Conservation (phyloP, 495 filamentous ascomycete species). For the Evernia prunastri region DNA sequence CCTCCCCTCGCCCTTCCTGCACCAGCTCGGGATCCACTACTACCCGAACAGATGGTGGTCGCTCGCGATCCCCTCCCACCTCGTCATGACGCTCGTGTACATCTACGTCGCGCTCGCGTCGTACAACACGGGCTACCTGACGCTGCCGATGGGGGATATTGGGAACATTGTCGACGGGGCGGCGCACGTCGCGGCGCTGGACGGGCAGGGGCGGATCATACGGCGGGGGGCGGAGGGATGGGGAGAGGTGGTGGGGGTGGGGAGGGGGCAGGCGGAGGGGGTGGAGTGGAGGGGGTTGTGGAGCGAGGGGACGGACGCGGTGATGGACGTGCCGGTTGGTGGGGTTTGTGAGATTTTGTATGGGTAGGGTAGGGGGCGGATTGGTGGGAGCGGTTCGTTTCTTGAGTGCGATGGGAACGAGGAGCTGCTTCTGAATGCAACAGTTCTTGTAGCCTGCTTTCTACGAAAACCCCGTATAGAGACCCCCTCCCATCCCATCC, state of each 20-base stretch:
- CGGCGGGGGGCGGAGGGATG: too few relatives aligned
- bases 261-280: slow-evolving; percentile 59
- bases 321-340: slow-evolving; percentile 93
- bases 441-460: too few relatives aligned
- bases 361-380: too few relatives aligned
- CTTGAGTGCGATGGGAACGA: too few relatives aligned
- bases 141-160: slow-evolving; percentile 67
- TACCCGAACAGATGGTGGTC: slow-evolving; percentile 98
- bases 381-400: too few relatives aligned
- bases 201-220: slow-evolving; percentile 59
- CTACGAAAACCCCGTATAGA: too few relatives aligned
- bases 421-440: too few relatives aligned
- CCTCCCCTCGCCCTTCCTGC: slow-evolving; percentile 83
- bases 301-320: slow-evolving; percentile 91
- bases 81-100: slow-evolving; percentile 83
- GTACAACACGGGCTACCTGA: slow-evolving; percentile 87
- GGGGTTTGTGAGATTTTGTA: slow-evolving; percentile 88
- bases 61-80: slow-evolving; percentile 78
- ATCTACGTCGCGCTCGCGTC: slow-evolving; percentile 89
- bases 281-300: slow-evolving; percentile 74
- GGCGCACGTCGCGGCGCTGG: slow-evolving; percentile 76
- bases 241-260: slow-evolving; percentile 40
- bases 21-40: slow-evolving; percentile 90
- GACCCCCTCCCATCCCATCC: too few relatives aligned
- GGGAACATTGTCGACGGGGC: slow-evolving; percentile 92